Percentiles rank a stretch among this genome's conserved stretches.
Conservation (phyloP, 139 green algal species). For the Yamagishiella unicocca region DNA sequence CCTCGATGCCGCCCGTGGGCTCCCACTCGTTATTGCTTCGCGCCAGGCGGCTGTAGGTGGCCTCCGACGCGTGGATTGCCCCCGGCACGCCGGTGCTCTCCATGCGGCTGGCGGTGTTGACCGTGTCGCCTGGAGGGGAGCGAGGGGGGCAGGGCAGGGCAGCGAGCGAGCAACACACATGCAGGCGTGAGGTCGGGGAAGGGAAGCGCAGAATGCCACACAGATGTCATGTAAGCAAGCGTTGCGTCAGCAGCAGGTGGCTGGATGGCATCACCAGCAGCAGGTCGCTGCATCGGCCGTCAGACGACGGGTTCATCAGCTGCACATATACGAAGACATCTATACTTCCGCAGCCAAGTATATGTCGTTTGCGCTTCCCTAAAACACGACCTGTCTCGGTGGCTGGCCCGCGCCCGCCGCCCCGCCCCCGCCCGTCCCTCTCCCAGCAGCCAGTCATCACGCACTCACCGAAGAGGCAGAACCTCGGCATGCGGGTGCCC, state of each 20-base stretch:
- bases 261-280: too few relatives aligned
- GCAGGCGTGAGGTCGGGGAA: background rate
- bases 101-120: conserved; percentile 56
- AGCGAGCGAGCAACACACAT: background rate
- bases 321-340: too few relatives aligned
- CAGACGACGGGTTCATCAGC: too few relatives aligned
- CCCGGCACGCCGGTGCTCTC: conserved; percentile 35
- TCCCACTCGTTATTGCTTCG: background rate
- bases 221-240: conserved; percentile 8
- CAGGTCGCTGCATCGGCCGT: too few relatives aligned
- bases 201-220: background rate
- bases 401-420: background rate
- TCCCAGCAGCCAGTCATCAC: too few relatives aligned
- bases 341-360: too few relatives aligned
- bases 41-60: background rate
- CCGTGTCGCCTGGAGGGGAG: conserved; percentile 45
- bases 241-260: too few relatives aligned
- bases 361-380: too few relatives aligned
- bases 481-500: conserved; percentile 39
- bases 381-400: too few relatives aligned
- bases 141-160: background rate
- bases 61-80: conserved; percentile 21
- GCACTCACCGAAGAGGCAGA: conserved; percentile 38
- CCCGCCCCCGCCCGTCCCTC: too few relatives aligned
- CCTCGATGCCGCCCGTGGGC: background rate